Base-by-base conservation (phyloP, 768 basidiomycete species). In the Crepidotus variabilis region DNA sequence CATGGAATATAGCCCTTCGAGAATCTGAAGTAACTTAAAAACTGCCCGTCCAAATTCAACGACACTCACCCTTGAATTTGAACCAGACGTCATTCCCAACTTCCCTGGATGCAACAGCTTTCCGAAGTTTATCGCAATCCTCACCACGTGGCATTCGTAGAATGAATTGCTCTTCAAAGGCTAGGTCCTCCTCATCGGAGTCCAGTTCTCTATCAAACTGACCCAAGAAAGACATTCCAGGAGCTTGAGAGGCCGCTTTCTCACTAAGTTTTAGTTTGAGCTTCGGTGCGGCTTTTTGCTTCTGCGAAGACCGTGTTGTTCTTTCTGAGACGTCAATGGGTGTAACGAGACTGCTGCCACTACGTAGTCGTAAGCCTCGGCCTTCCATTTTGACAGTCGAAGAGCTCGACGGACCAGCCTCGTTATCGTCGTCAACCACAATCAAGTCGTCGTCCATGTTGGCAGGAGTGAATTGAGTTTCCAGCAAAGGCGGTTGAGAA, bases 81-180 rank as follows among this genome's bases (percentile, higher is more conserved):
- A 99, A 95, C 91, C 94, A 98, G 11, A 90, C 85, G 62, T 95
- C 95, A 63, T 87, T 86, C 11, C 82, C 67, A 6, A 93, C 76
- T 66, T 95, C 92, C 59, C 93, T 80, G 50, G 85, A 73, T 51
- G 84, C 80, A 33, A 94, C 85, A 81, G 90, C 87, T 75, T 92
- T 92, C 69, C 84, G 82, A 57, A 96, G 65, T 64, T 77, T 85
- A 36, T 93, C 88, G 55, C 84, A 83, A 61, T 93, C 90, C 59
- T 90, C 87, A 1, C 92, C 92, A 8, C 87, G 83, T 0, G 92
- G 92, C 78, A 98, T 84, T 24, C 95, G 73, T 32, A 99, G 75
- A 54, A 99, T 87, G 66, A 98, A 98, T 65, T 98, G 95, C 72
- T 99, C 97, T 71, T 99, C 97, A 62, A 98, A 97, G 14, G 87